Base-by-base conservation (phyloP, 768 basidiomycete genomes). In the Suillus discolor region DNA sequence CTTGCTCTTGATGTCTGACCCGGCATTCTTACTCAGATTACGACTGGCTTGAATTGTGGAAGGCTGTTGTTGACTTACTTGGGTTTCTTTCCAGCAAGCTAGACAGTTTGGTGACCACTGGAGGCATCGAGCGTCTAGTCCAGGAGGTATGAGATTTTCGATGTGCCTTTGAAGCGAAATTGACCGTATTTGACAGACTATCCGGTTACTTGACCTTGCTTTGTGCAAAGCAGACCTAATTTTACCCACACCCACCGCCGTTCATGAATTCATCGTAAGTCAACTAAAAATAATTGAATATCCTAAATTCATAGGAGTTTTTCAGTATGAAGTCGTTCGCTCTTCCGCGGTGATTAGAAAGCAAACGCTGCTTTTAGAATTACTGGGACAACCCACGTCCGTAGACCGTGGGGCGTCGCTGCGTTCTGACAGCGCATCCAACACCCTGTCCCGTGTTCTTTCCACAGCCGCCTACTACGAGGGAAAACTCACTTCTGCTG, bases 321-420 rank as follows among this genome's bases (percentile, higher is more conserved):
- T 38, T n/a, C 12, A 90, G 88, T 91, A 91, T 67, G 89, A 91
- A 68, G 78, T 91, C 23, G 83, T 90, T 25, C 83, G 89, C 23
- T 87, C 86, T 6, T 79, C 84, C 6, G 68, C 78, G 3, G 73
- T 79, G 44, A 71, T 90, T 39, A 79, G 79, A 61, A 86, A 82
- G 65, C 87, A 89, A 67, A 65, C 71, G 38, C 69, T 68, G 0
- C 73, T 88, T 31, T 73, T 89, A 36, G 79, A 83, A 54, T 73
- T 77, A 12, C 70, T 87, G 2, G 77, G 61, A 9, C 70, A 68
- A 18, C 64, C 78, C 11, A 63, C 77, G 7, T 72, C 80, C 6
- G 68, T 69, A 36, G 70, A 74, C n/a, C 63, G 71, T 55, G 68
- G 71, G 57, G 65, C 68, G 39, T 68, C 75, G 61, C 66, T 68